Conservation (phyloP, 352 stramenopile species). For the Globisporangium abappressorium region DNA sequence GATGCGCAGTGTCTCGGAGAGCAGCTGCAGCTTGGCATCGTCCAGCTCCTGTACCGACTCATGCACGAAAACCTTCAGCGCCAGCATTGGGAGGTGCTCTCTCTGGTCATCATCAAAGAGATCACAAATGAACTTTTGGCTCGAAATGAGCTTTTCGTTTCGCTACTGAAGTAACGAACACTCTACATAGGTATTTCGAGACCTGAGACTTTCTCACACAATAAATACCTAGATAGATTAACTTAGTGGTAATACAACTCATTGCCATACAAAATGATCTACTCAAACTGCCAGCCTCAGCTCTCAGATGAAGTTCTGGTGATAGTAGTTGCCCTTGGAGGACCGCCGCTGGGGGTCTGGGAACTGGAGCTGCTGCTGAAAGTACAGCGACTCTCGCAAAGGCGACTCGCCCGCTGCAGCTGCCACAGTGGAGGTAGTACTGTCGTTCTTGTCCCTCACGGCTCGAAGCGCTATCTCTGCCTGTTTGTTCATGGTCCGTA, state of each 20-base stretch:
- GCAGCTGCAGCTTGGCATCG: constrained; percentile 32
- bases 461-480: constrained; percentile 15
- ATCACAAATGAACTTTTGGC: too few species aligned
- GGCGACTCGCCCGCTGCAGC: neutral
- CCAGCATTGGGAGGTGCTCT: constrained; percentile 30
- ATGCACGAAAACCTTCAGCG: constrained; percentile 63
- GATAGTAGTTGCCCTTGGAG: constrained; percentile 3
- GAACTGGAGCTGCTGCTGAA: neutral
- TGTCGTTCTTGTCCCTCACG: constrained; percentile 20
- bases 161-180: too few species aligned
- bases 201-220: too few species aligned
- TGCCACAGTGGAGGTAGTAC: too few species aligned
- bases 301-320: constrained; percentile 3
- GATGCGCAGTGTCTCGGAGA: constrained; percentile 63
- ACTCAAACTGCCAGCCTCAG: neutral
- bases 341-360: neutral
- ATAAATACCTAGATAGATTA: too few species aligned
- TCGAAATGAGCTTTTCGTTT: too few species aligned
- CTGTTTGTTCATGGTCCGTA: constrained; percentile 18
- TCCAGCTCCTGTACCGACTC: constrained; percentile 59
- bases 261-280: neutral
- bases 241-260: too few species aligned
- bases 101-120: neutral
- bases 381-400: neutral
- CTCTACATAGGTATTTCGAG: too few species aligned